phyloP scores from a whole-genome alignment of 2,329 filamentous ascomycete species.

The Meredithiella fracta region DNA sequence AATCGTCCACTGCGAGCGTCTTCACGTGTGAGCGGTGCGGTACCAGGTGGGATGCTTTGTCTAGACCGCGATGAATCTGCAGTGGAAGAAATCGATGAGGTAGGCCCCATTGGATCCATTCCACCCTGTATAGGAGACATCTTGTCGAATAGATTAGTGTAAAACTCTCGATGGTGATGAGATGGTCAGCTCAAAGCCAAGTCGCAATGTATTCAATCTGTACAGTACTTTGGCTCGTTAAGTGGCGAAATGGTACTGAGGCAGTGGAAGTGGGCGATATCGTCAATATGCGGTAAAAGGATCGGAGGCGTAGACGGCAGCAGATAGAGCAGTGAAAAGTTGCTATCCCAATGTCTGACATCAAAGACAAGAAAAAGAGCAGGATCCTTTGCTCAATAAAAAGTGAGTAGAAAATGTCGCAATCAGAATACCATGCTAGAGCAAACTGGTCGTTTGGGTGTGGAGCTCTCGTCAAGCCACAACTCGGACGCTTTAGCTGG shows the following conservation, averaged over 20 bases:
- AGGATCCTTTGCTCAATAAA: too few species aligned
- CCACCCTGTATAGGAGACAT: conserved; percentile 5
- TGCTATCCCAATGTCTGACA: too few species aligned
- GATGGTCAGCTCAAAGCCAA: too few species aligned
- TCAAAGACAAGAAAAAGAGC: too few species aligned
- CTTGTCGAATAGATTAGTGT: not conserved
- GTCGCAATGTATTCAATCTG: too few species aligned
- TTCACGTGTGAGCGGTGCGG: conserved; percentile 3
- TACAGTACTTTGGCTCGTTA: too few species aligned
- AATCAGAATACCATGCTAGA: not conserved
- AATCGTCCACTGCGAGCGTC: conserved; percentile 10
- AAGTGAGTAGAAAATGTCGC: too few species aligned
- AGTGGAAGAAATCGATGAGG: conserved; percentile 2
- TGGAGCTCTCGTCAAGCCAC: too few species aligned
- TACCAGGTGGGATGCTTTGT: not conserved
- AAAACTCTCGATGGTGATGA: not conserved
- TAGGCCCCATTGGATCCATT: conserved; percentile 1
- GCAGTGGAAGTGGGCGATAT: not conserved
- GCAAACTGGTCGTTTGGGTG: too few species aligned
- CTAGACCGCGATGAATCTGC: not conserved
- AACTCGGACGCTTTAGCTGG: too few species aligned
- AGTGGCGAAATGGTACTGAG: too few species aligned
- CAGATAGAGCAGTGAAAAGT: not conserved
- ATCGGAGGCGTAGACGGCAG: not conserved
- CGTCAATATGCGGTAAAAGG: not conserved